phyloP scores from a whole-genome alignment of 2,329 filamentous ascomycete species.

The Fusarium sp. region DNA sequence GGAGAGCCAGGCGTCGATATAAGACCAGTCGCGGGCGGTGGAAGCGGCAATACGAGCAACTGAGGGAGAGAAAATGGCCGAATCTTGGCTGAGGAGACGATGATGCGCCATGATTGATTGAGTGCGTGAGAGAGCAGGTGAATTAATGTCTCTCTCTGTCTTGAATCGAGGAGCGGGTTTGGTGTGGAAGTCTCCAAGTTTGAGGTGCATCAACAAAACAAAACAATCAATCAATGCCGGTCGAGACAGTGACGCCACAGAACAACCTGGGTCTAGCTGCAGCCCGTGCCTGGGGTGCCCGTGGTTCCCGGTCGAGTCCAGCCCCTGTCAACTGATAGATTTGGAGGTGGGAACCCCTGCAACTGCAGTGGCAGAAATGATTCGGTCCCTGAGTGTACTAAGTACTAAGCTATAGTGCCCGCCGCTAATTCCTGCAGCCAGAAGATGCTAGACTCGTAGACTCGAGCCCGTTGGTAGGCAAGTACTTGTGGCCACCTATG shows the following conservation, averaged over 20 bases:
- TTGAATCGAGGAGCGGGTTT: neutral
- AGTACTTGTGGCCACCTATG: conserved; percentile 27
- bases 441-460: neutral
- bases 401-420: conserved; percentile 32
- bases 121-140: neutral
- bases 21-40: conserved; percentile 89
- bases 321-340: neutral
- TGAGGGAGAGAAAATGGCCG: conserved; percentile 72
- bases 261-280: neutral
- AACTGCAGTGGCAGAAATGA: neutral
- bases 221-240: neutral
- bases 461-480: conserved; percentile 2
- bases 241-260: conserved; percentile 27
- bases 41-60: conserved; percentile 78
- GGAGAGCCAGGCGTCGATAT: conserved; percentile 83
- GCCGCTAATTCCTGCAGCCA: conserved; percentile 27
- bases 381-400: conserved; percentile 12
- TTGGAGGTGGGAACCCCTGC: neutral
- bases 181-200: neutral
- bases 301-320: neutral
- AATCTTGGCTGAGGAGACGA: conserved; percentile 39
- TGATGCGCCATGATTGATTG: conserved; percentile 37
- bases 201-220: neutral
- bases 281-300: neutral
- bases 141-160: neutral